Evolutionary conservation across 1,284 basidiomycete species (phyloP).

Genomic region (Microbotryum scabiosae): DNA sequence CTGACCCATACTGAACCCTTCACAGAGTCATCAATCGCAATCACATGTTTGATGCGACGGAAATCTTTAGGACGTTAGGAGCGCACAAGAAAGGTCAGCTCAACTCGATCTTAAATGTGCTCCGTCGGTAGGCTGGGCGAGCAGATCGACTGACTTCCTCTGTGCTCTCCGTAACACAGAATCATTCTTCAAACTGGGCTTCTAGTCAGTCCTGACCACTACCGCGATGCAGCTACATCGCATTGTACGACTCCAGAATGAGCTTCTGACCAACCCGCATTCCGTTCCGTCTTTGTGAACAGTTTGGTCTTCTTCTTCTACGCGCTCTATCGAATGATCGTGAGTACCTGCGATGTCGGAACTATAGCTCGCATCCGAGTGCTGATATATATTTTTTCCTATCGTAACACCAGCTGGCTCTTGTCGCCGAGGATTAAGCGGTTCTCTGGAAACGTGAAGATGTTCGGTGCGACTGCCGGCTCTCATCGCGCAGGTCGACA

Average conservation of each 20-base stretch:
- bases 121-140: neutral
- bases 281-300: neutral
- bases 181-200: conserved; percentile 90
- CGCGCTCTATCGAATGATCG: conserved; percentile 69
- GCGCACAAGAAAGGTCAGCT: conserved; percentile 74
- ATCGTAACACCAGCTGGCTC: conserved; percentile 21
- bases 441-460: no score
- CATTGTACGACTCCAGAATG: neutral
- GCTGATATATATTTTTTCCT: neutral
- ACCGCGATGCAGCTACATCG: neutral
- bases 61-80: conserved; percentile 92
- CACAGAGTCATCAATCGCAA: conserved; percentile 81
- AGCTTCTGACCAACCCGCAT: no score
- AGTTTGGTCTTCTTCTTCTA: conserved; percentile 48
- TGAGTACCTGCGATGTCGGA: conserved; percentile 44
- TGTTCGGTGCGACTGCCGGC: no score
- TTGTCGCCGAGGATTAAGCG: conserved; percentile 34
- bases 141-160: neutral
- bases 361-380: neutral
- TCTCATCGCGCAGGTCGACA: no score
- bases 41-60: conserved; percentile 98
- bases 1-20: neutral
- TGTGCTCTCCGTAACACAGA: conserved; percentile 38
- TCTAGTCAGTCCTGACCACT: conserved; percentile 48
- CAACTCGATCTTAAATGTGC: neutral